Percentiles rank a stretch among this genome's conserved stretches.
These are phyloP conservation scores for Tolypocladium cylindrosporum DNA, from an alignment of 2,329 filamentous ascomycete species.

Conservation along the genomic window DNA sequence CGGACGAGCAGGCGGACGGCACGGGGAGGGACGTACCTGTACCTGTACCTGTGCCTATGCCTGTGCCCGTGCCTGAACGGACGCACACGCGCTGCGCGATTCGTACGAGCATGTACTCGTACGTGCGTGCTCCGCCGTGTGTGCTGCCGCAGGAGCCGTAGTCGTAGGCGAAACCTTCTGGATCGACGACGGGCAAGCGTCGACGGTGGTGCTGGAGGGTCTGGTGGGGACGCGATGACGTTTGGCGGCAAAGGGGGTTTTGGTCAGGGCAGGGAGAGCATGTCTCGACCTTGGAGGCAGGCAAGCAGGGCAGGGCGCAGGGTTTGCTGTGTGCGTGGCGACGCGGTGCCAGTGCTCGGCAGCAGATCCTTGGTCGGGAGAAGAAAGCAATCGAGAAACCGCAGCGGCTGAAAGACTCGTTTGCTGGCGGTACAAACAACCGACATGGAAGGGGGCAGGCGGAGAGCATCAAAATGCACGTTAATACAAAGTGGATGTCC, in stretches of 20 bases:
- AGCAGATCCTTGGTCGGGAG: background rate
- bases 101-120: background rate
- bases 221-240: slow-evolving; percentile 9
- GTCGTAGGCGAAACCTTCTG: background rate
- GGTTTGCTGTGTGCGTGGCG: background rate
- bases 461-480: background rate
- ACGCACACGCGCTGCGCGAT: background rate
- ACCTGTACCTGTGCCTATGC: background rate
- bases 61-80: background rate
- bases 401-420: background rate
- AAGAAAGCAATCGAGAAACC: background rate
- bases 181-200: background rate
- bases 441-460: background rate
- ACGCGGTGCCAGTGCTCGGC: background rate
- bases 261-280: background rate
- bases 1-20: background rate
- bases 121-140: background rate
- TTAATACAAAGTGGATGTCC: background rate
- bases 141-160: background rate
- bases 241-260: slow-evolving; percentile 1
- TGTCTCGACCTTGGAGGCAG: background rate
- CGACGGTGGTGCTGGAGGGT: background rate
- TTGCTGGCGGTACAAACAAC: background rate
- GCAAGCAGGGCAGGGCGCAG: background rate
- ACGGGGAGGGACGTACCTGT: background rate